Evolutionary conservation across 2,329 filamentous ascomycete species (phyloP).

Genomic region (Fusarium gaditjirri): DNA sequence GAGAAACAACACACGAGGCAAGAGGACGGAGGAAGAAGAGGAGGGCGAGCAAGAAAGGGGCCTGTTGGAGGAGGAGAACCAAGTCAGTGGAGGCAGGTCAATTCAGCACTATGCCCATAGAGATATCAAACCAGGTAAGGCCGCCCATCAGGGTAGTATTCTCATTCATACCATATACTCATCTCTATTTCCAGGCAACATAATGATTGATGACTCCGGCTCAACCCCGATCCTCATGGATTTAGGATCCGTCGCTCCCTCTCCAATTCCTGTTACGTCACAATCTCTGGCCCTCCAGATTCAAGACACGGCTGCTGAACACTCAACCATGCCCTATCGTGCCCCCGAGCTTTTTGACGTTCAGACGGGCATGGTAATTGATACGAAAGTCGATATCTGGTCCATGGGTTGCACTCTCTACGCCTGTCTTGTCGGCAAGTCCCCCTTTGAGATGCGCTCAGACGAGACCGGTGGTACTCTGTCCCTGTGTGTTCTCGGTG

Average conservation of each 20-base stretch:
- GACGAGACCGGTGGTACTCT: conserved; percentile 96
- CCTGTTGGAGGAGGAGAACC: conserved; percentile 81
- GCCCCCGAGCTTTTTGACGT: conserved; percentile 98
- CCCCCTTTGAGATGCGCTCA: conserved; percentile 92
- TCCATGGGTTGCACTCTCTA: conserved; percentile 97
- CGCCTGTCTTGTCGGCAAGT: conserved; percentile 95
- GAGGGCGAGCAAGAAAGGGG: conserved; percentile 82
- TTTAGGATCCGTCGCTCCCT: conserved; percentile 88
- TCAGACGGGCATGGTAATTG: conserved; percentile 89
- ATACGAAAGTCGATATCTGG: conserved; percentile 99
- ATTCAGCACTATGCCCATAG: conserved; percentile 88
- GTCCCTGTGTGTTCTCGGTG: conserved; percentile 90
- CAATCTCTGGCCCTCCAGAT: conserved; percentile 90
- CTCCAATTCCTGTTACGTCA: conserved; percentile 88
- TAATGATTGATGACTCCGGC: conserved; percentile 97
- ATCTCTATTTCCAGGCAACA: conserved; percentile 72
- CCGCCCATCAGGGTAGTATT: not conserved
- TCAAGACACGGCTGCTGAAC: conserved; percentile 94
- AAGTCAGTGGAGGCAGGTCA: conserved; percentile 69
- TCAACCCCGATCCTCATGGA: conserved; percentile 95
- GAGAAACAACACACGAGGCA: conserved; percentile 51
- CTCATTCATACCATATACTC: not conserved
- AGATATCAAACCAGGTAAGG: conserved; percentile 93
- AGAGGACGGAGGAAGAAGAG: conserved; percentile 70
- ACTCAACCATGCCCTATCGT: conserved; percentile 98